Percentiles rank a stretch among this genome's conserved stretches.
These are phyloP conservation scores for Pisolithus sp. DNA, from an alignment of 768 basidiomycete genomes.

Conservation along the genomic window DNA sequence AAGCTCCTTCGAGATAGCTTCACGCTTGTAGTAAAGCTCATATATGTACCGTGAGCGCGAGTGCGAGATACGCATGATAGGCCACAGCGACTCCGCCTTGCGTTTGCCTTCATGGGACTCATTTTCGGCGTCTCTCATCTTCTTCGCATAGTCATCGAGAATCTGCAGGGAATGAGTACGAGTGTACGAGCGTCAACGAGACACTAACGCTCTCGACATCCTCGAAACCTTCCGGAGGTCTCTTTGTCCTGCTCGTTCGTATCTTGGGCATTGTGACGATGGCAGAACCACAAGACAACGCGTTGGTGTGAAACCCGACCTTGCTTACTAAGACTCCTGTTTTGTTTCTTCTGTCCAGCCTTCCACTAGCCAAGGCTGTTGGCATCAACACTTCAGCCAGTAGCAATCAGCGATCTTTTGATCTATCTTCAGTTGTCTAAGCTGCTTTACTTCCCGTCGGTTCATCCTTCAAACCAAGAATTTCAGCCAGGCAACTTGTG, in stretches of 20 bases:
- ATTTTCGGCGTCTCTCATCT: slow-evolving; percentile 99
- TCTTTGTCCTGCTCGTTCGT: slow-evolving; percentile 85
- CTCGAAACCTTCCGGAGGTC: slow-evolving; percentile 92
- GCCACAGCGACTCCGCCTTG: slow-evolving; percentile 89
- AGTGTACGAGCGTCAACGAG: background rate
- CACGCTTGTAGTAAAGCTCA: slow-evolving; percentile 97
- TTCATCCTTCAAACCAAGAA: too few species aligned
- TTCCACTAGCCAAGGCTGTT: too few species aligned
- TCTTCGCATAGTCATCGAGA: slow-evolving; percentile 96
- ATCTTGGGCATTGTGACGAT: slow-evolving; percentile 80
- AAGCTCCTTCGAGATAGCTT: slow-evolving; percentile 85
- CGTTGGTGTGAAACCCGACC: slow-evolving; percentile 15
- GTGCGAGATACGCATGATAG: slow-evolving; percentile 97
- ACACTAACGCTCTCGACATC: slow-evolving; percentile 74
- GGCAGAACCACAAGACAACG: slow-evolving; percentile 3
- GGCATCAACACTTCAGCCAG: too few species aligned
- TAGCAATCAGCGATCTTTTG: too few species aligned
- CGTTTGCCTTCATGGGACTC: slow-evolving; percentile 98
- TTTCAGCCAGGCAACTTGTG: too few species aligned
- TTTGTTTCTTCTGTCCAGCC: too few species aligned
- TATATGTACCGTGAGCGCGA: slow-evolving; percentile 95
- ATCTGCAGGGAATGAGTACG: slow-evolving; percentile 44
- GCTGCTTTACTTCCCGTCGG: too few species aligned
- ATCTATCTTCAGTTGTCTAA: too few species aligned
- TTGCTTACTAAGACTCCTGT: slow-evolving; percentile 1